Conservation (phyloP, 2,329 filamentous ascomycete genomes). For the Pezicula radicicola region DNA sequence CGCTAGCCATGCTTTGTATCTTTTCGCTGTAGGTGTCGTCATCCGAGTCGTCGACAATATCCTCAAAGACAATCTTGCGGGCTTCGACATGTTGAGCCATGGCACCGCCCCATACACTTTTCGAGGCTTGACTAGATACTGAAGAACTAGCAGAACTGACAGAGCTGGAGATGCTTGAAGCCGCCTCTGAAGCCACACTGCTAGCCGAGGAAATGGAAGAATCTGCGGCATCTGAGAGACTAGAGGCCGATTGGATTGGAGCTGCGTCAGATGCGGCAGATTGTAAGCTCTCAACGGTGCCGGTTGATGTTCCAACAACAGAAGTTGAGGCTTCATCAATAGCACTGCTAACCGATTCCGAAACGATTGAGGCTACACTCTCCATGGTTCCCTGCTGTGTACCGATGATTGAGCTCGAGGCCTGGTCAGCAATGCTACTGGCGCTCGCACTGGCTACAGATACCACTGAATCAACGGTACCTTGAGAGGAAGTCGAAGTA, state of each 20-base stretch:
- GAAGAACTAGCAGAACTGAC: conserved; percentile 21
- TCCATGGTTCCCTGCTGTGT: conserved; percentile 23
- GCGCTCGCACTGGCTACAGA: conserved; percentile 27
- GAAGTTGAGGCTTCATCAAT: conserved; percentile 21
- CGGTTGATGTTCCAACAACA: conserved; percentile 18
- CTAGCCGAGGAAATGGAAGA: conserved; percentile 23
- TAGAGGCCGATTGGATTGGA: conserved; percentile 14
- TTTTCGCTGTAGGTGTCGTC: conserved; percentile 45
- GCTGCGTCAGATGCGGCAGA: conserved; percentile 21
- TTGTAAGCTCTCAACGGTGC: conserved; percentile 19
- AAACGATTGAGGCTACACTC: conserved; percentile 18
- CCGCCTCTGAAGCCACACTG: conserved; percentile 26
- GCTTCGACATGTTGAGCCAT: conserved; percentile 38
- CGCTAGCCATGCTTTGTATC: conserved; percentile 46
- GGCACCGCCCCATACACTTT: conserved; percentile 46
- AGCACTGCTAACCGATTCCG: conserved; percentile 18
- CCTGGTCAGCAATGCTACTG: conserved; percentile 23
- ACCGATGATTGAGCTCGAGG: conserved; percentile 23
- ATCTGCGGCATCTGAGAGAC: conserved; percentile 9
- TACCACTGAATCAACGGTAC: conserved; percentile 25
- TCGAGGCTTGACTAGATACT: conserved; percentile 29
- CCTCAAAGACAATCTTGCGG: conserved; percentile 44
- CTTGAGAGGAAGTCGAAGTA: conserved; percentile 17
- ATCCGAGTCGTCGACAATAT: conserved; percentile 44
- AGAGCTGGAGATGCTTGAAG: conserved; percentile 22